phyloP scores from a whole-genome alignment of 1,284 basidiomycete genomes.

The Rhodotorula mucilaginosa region DNA sequence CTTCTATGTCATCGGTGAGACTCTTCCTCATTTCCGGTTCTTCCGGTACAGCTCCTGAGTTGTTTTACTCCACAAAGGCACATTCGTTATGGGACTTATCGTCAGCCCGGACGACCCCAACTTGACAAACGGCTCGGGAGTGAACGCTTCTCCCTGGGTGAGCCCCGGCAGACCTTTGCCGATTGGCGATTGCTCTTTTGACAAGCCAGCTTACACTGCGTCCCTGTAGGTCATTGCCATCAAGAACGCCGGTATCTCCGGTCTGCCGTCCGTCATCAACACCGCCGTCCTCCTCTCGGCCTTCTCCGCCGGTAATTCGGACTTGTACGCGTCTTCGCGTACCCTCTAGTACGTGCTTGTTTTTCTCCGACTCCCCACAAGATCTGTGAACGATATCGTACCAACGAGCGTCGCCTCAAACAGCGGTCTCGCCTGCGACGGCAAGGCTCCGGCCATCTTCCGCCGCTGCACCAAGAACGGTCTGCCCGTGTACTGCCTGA shows the following conservation, averaged over 20 bases:
- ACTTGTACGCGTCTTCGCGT: slow-evolving; percentile 75
- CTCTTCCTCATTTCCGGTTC: not conserved
- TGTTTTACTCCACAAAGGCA: slow-evolving; percentile 43
- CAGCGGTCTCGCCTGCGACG: slow-evolving; percentile 64
- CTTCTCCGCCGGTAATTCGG: slow-evolving; percentile 75
- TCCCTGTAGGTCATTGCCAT: slow-evolving; percentile 61
- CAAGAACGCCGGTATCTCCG: slow-evolving; percentile 22
- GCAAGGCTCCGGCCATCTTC: slow-evolving; percentile 64
- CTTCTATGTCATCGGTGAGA: slow-evolving; percentile 40
- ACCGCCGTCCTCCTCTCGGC: slow-evolving; percentile 66
- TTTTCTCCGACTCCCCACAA: not conserved
- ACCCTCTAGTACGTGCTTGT: slow-evolving; percentile 59
- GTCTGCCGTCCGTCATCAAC: slow-evolving; percentile 67
- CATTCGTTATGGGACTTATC: slow-evolving; percentile 63
- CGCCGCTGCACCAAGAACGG: slow-evolving; percentile 69
- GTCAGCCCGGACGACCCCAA: slow-evolving; percentile 67
- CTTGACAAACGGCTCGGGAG: slow-evolving; percentile 58
- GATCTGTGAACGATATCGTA: not conserved
- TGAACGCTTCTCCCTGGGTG: slow-evolving; percentile 67
- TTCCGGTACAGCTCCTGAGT: slow-evolving; percentile 16
- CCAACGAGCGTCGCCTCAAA: too few relatives aligned
- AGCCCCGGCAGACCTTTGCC: not conserved
- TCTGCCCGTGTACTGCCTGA: slow-evolving; percentile 65
- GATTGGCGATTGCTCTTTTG: too few relatives aligned
- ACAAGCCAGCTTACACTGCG: not conserved